These are phyloP conservation scores for Phyllosticta paracitricarpa DNA, from an alignment of 2,329 filamentous ascomycete species.

Conservation along the genomic window DNA sequence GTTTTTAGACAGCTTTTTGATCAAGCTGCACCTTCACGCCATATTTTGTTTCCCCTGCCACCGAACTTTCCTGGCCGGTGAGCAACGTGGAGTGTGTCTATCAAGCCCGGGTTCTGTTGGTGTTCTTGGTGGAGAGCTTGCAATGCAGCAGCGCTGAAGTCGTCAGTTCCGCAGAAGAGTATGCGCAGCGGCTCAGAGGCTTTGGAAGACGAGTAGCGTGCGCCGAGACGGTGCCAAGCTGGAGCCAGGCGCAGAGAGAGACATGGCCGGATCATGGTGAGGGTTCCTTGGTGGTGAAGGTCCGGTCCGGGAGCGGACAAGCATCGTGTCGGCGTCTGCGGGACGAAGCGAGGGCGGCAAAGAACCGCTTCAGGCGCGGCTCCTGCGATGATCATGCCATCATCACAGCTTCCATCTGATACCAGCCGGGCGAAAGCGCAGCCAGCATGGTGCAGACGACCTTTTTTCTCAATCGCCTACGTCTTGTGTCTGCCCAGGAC, in stretches of 20 bases:
- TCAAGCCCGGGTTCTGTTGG: constrained; percentile 16
- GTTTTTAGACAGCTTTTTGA: neutral
- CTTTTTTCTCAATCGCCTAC: neutral
- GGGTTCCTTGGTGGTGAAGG: neutral
- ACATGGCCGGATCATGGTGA: neutral
- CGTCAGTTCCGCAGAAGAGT: constrained; percentile 89
- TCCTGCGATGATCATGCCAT: neutral
- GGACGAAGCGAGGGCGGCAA: neutral
- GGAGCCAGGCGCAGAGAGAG: neutral
- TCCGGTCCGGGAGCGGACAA: neutral
- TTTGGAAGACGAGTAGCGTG: constrained; percentile 12
- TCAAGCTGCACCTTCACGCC: constrained; percentile 51
- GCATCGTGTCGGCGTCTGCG: neutral
- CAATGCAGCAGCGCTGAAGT: constrained; percentile 75
- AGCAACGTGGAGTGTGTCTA: constrained; percentile 72
- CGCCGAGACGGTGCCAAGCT: neutral
- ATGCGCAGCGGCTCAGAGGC: constrained; percentile 55
- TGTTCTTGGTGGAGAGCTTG: constrained; percentile 57
- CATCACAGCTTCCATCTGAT: neutral
- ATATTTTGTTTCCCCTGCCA: constrained; percentile 61
- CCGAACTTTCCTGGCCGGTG: constrained; percentile 68
- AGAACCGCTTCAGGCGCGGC: neutral
- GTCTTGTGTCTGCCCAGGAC: neutral
- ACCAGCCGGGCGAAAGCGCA: neutral
- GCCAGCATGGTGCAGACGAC: neutral